Conservation (phyloP, 2,329 filamentous ascomycete genomes). For the Beauveria medogensis region DNA sequence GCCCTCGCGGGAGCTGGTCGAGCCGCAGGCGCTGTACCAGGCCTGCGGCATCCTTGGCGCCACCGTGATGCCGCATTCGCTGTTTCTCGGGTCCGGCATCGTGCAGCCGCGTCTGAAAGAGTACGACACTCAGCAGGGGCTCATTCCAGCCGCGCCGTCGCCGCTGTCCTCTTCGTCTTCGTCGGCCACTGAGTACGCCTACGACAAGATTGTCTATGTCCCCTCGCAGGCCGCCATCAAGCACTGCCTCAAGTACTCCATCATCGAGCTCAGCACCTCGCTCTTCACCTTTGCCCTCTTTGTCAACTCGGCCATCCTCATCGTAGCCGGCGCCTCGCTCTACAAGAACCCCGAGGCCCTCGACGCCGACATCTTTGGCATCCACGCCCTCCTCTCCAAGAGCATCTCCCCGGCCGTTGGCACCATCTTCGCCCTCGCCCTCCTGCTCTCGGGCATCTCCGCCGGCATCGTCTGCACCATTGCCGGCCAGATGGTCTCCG, state of each 20-base stretch:
- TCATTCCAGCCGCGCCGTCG: constrained; percentile 31
- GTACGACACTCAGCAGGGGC: constrained; percentile 51
- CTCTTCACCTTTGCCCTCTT: constrained; percentile 80
- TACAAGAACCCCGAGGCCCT: constrained; percentile 53
- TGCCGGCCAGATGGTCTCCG: constrained; percentile 79
- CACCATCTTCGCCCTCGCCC: constrained; percentile 73
- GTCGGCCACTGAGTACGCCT: constrained; percentile 21
- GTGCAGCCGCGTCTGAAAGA: constrained; percentile 58
- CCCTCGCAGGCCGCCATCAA: constrained; percentile 67
- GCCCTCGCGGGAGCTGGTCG: constrained; percentile 49
- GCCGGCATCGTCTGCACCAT: constrained; percentile 87
- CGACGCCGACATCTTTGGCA: constrained; percentile 73
- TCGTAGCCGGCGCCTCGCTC: constrained; percentile 71
- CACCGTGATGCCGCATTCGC: constrained; percentile 64
- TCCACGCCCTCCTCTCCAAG: constrained; percentile 61
- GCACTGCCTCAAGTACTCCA: constrained; percentile 65
- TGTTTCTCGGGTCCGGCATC: constrained; percentile 62
- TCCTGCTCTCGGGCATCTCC: constrained; percentile 71
- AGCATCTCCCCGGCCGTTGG: constrained; percentile 69
- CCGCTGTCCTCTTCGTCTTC: constrained; percentile 17
- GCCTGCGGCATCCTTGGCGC: constrained; percentile 71
- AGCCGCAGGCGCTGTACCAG: constrained; percentile 43
- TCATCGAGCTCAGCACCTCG: constrained; percentile 60
- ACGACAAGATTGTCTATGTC: constrained; percentile 52
- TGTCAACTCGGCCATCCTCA: constrained; percentile 75